phyloP scores from a whole-genome alignment of 371 early-diverging fungal genomes.

The Chytridium lagenaria region DNA sequence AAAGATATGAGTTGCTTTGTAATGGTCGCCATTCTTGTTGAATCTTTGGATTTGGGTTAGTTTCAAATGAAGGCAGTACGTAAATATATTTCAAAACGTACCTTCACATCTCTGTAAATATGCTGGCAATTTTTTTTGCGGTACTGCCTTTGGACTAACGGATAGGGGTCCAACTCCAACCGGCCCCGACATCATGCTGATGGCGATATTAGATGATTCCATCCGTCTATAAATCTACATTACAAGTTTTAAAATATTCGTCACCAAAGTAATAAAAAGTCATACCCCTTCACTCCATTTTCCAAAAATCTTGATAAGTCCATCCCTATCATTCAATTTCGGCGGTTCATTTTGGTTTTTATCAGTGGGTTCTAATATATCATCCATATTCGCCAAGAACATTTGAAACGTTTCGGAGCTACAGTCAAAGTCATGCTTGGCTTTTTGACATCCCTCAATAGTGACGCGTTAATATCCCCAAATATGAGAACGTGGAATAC shows the following conservation, averaged over 20 bases:
- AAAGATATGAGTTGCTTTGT: background rate
- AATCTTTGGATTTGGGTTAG: no score
- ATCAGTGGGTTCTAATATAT: constrained; percentile 10
- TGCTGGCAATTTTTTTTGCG: background rate
- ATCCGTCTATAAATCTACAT: background rate
- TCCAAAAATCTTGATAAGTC: constrained; percentile 28
- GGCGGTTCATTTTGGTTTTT: background rate
- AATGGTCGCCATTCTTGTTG: background rate
- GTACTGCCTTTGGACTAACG: background rate
- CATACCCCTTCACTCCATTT: constrained; percentile 26
- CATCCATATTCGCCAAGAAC: constrained; percentile 8
- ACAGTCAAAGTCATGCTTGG: constrained; percentile 10
- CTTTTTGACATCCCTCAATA: constrained; percentile 19
- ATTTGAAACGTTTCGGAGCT: background rate
- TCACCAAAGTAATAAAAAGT: no score
- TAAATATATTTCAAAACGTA: background rate
- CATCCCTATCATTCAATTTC: constrained; percentile 4
- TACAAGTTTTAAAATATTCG: no score
- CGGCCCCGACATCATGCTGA: constrained; percentile 9
- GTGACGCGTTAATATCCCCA: background rate
- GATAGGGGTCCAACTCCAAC: background rate
- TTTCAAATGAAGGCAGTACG: background rate
- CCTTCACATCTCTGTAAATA: constrained; percentile 6
- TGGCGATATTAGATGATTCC: constrained; percentile 3
- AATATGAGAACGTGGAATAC: constrained; percentile 10